A percentile compares a stretch with the other conserved stretches of the same genome.
These are phyloP conservation scores for Drechslerella dactyloides DNA, from an alignment of 2,329 filamentous ascomycete species.

Conservation along the genomic window DNA sequence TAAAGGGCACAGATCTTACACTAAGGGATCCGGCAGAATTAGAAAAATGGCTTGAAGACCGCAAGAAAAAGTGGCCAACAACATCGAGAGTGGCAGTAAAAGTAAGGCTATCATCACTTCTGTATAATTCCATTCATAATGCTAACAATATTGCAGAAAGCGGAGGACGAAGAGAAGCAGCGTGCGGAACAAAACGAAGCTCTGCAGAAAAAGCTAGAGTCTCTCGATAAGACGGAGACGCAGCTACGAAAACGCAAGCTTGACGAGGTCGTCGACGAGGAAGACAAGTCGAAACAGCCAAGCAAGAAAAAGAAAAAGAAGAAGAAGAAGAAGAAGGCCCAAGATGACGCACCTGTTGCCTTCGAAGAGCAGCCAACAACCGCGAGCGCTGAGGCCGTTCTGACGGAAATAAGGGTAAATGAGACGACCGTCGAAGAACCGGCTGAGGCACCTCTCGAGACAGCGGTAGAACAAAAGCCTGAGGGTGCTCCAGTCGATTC, in stretches of 20 bases:
- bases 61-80: constrained; percentile 48
- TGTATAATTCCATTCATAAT: neutral
- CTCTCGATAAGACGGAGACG: constrained; percentile 38
- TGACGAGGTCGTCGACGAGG: constrained; percentile 44
- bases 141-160: constrained; percentile 38
- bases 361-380: constrained; percentile 33
- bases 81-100: constrained; percentile 28
- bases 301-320: constrained; percentile 50
- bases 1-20: constrained; percentile 43
- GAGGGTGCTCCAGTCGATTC: constrained; percentile 9
- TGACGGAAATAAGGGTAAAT: neutral
- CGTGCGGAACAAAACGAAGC: constrained; percentile 41
- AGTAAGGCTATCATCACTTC: constrained; percentile 9
- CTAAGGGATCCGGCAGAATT: constrained; percentile 33
- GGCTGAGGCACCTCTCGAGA: neutral
- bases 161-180: constrained; percentile 46
- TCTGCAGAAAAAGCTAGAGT: constrained; percentile 42
- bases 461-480: constrained; percentile 14
- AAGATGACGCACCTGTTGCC: constrained; percentile 42
- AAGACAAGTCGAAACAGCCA: constrained; percentile 45
- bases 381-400: neutral
- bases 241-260: constrained; percentile 46
- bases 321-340: constrained; percentile 50
- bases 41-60: constrained; percentile 43
- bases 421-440: constrained; percentile 35